Percentiles rank a stretch among this genome's conserved stretches.
Evolutionary conservation across 2,329 filamentous ascomycete genomes (phyloP).

Genomic region (Chaetomiaceae sp.): DNA sequence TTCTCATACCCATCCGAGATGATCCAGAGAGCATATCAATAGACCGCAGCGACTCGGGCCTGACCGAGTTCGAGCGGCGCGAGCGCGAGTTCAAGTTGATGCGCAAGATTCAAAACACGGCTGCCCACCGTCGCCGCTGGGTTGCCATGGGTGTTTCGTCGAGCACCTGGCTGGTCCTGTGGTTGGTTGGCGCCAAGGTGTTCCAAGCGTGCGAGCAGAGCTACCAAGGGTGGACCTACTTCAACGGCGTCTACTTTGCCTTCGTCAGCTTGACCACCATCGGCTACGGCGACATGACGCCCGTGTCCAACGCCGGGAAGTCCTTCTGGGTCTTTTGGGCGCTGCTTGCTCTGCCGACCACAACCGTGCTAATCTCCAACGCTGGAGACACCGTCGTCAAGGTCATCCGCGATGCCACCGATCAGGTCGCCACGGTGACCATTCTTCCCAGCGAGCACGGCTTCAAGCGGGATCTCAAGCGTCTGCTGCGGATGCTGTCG

Average conservation of each 20-base stretch:
- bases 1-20: constrained; percentile 44
- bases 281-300: constrained; percentile 76
- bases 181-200: constrained; percentile 72
- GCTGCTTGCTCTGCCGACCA: constrained; percentile 75
- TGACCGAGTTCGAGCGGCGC: constrained; percentile 53
- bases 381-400: constrained; percentile 79
- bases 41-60: constrained; percentile 15
- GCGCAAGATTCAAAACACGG: constrained; percentile 67
- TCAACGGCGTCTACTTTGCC: constrained; percentile 76
- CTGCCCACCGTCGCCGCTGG: constrained; percentile 65
- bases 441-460: constrained; percentile 53
- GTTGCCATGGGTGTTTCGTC: constrained; percentile 63
- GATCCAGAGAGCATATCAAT: constrained; percentile 14
- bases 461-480: constrained; percentile 40
- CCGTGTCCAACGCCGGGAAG: constrained; percentile 69
- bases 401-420: constrained; percentile 47
- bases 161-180: constrained; percentile 64
- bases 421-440: constrained; percentile 52
- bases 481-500: constrained; percentile 37
- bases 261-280: constrained; percentile 80
- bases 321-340: constrained; percentile 95
- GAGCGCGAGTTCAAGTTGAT: constrained; percentile 71
- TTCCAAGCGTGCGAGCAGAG: constrained; percentile 52
- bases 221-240: constrained; percentile 65
- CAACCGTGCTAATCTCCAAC: constrained; percentile 79